These are phyloP conservation scores for Bothriochloa decipiens DNA, from an alignment of 176 grass and related monocot species.

Conservation along the genomic window DNA sequence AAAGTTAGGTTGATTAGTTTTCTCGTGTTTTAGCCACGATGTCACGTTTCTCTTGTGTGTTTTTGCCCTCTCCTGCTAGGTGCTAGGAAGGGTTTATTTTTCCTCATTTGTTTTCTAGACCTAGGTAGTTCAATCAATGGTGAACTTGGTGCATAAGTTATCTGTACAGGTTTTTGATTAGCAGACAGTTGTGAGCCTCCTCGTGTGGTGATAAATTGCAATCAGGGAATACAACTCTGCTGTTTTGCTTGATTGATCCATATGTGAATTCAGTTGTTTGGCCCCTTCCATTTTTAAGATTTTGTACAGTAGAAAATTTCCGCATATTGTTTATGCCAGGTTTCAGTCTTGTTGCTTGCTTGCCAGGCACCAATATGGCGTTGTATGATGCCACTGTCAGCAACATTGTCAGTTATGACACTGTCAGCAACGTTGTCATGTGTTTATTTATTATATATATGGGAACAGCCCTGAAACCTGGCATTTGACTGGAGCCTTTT, in stretches of 20 bases:
- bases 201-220: not conserved
- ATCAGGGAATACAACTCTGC: not conserved
- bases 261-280: not conserved
- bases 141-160: constrained; percentile 18
- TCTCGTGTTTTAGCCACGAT: not conserved
- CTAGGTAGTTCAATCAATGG: constrained; percentile 30
- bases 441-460: no score
- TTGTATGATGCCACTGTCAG: no score
- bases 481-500: no score
- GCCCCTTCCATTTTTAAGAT: not conserved
- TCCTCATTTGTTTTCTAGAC: constrained; percentile 22
- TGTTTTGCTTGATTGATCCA: not conserved
- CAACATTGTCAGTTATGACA: no score
- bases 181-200: not conserved
- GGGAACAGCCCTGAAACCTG: no score
- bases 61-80: constrained; percentile 7
- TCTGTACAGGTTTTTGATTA: constrained; percentile 29
- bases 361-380: no score
- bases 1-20: constrained; percentile 24
- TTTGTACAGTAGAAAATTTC: no score
- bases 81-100: constrained; percentile 10
- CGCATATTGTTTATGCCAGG: no score
- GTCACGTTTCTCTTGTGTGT: not conserved
- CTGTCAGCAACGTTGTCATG: no score
- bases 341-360: no score